Percentiles rank a stretch among this genome's conserved stretches.
phyloP scores from a whole-genome alignment of 495 filamentous ascomycete species.

The Penicillium pulvis region DNA sequence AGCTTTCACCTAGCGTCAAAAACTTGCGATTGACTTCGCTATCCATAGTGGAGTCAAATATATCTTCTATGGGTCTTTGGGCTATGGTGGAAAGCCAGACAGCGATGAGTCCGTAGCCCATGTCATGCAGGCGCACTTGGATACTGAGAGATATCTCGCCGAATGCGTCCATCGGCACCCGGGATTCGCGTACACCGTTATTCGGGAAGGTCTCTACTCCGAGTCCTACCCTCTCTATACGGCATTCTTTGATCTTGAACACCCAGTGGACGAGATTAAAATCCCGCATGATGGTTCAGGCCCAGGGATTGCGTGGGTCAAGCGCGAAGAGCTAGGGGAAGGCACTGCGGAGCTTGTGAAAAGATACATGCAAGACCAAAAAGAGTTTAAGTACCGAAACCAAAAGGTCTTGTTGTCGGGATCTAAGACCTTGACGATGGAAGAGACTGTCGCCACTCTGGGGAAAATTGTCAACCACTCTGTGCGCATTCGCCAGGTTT shows the following conservation, averaged over 20 bases:
- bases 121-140: slow-evolving; percentile 66
- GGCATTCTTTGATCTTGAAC: slow-evolving; percentile 49
- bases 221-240: slow-evolving; percentile 66
- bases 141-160: slow-evolving; percentile 56
- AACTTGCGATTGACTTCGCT: too few relatives aligned
- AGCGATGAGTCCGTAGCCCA: slow-evolving; percentile 42
- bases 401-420: slow-evolving; percentile 40
- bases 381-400: slow-evolving; percentile 18
- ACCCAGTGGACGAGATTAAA: slow-evolving; percentile 30
- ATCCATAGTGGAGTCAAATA: slow-evolving; percentile 52
- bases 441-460: slow-evolving; percentile 38
- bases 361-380: slow-evolving; percentile 19
- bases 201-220: slow-evolving; percentile 63
- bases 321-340: slow-evolving; percentile 49
- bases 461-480: slow-evolving; percentile 26
- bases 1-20: slow-evolving; percentile 24
- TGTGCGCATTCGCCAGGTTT: slow-evolving; percentile 33
- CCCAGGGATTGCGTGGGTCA: slow-evolving; percentile 45
- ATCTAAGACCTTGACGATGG: slow-evolving; percentile 30
- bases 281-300: slow-evolving; percentile 46
- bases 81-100: slow-evolving; percentile 40
- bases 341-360: slow-evolving; percentile 41
- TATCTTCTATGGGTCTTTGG: slow-evolving; percentile 63
- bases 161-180: slow-evolving; percentile 20
- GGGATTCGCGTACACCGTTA: slow-evolving; percentile 44